Base-by-base conservation (phyloP, 495 filamentous ascomycete genomes). In the Penicillium tannophilum region DNA sequence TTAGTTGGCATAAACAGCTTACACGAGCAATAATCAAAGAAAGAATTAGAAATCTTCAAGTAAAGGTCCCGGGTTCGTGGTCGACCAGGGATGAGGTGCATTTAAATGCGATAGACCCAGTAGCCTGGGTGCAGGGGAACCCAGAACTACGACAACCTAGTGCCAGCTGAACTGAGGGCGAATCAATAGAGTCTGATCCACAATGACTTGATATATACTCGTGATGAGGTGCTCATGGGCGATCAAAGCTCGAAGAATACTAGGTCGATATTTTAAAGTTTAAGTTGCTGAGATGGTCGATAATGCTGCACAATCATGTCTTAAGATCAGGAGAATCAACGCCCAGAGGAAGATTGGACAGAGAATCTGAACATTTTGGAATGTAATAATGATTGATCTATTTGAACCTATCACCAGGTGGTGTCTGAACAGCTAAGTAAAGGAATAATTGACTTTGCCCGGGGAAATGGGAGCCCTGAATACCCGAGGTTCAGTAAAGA, bases 181-280 rank as follows among this genome's bases (percentile, higher is more conserved):
- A 58, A 58, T 64, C 23, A 60, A 24, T 31, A 42, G 6, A 5
- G 39, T 31, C 12, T 6, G 60, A 49, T 57, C 68, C 49, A 43
- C 59, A 52, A 67, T 73, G 66, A 52, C 50, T 68, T 65, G 61
- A 73, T 72, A 58, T 11, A 52, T 28, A 50, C 54, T 36, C 42
- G 30, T 36, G 51, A 72, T 72, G 66, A 72, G 69, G 69, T 72
- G 69, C 64, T 71, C 45, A 42, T n/a, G 11, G 9, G 43, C 30
- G 36, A 51, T 17, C 33, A 41, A 28, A 33, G 35, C 49, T 43
- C 24, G 20, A 41, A 39, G 33, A 36, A 36, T 6, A 23, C 20
- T 23, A 7, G 8, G 33, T 36, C 4, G 2, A 36, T 16, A 24
- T 16, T 45, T 60, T 64, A 50, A 54, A 52, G 50, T 55, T 60